Percentiles rank a stretch among this genome's conserved stretches.
phyloP scores from a whole-genome alignment of 2,329 filamentous ascomycete species.

The Nothopassalora personata region DNA sequence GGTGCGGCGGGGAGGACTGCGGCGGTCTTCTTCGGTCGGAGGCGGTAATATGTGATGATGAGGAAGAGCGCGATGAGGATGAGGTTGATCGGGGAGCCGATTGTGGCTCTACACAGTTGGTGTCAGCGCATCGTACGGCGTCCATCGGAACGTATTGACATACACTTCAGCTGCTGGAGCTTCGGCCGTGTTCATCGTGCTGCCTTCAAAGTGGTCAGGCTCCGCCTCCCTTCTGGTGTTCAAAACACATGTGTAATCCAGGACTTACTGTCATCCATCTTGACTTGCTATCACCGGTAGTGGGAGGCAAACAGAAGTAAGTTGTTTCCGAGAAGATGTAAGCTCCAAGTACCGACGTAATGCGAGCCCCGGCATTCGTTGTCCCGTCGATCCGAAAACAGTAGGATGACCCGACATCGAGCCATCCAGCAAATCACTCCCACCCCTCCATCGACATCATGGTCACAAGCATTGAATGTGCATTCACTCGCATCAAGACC shows the following conservation, averaged over 20 bases:
- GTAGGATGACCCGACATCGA: not conserved
- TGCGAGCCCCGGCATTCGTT: not conserved
- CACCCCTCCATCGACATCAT: too few species aligned
- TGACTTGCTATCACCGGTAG: not conserved
- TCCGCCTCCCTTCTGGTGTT: not conserved
- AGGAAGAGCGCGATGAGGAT: conserved; percentile 55
- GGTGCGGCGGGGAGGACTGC: conserved; percentile 49
- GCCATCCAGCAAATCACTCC: too few species aligned
- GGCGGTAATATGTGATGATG: conserved; percentile 53
- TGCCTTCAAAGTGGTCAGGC: not conserved
- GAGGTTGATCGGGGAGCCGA: conserved; percentile 57
- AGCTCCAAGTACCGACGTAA: not conserved
- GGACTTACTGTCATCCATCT: not conserved
- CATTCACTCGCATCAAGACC: too few species aligned
- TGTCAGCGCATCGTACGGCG: not conserved
- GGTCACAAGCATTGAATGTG: too few species aligned
- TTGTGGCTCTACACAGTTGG: conserved; percentile 41
- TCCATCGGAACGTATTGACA: conserved; percentile 13
- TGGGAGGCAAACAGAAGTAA: not conserved
- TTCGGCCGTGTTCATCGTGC: conserved; percentile 15
- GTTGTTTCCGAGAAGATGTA: not conserved
- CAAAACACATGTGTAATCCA: not conserved
- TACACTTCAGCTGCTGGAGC: conserved; percentile 40
- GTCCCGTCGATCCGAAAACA: not conserved
- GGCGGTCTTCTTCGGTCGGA: conserved; percentile 48